Evolutionary conservation across 2,329 filamentous ascomycete genomes (phyloP).

Genomic region (Diaporthe longicolla): DNA sequence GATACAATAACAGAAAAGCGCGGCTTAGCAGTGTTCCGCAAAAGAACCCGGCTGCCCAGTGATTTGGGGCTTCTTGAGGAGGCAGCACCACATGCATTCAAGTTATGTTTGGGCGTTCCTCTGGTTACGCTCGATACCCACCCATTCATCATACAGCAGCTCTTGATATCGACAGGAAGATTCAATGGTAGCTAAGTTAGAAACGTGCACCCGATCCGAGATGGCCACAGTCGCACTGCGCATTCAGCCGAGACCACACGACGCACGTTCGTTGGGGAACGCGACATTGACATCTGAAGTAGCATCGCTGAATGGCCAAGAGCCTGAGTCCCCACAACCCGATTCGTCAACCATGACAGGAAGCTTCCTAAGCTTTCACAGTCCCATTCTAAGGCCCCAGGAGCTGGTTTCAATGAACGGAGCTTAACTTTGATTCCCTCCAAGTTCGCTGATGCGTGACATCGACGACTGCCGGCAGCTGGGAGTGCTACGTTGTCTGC

Average conservation of each 20-base stretch:
- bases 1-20: too few species aligned
- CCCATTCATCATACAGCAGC: neutral
- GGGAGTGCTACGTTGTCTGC: neutral
- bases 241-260: neutral
- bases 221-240: neutral
- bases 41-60: neutral
- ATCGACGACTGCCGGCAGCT: constrained; percentile 22
- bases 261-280: neutral
- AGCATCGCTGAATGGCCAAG: neutral
- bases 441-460: constrained; percentile 9
- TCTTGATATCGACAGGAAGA: neutral
- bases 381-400: neutral
- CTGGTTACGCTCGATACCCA: neutral
- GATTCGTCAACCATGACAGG: constrained; percentile 11
- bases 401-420: constrained; percentile 19
- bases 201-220: neutral
- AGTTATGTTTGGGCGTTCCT: neutral
- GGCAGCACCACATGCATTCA: too few species aligned
- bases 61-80: neutral
- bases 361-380: constrained; percentile 9
- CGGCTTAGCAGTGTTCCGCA: too few species aligned
- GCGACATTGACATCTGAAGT: constrained; percentile 16
- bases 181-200: neutral
- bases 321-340: constrained; percentile 14
- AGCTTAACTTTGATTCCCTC: constrained; percentile 28